A percentile compares a stretch with the other conserved stretches of the same genome.
Conservation (phyloP, 345 rosid genomes). For the Eucalyptus regnans region DNA sequence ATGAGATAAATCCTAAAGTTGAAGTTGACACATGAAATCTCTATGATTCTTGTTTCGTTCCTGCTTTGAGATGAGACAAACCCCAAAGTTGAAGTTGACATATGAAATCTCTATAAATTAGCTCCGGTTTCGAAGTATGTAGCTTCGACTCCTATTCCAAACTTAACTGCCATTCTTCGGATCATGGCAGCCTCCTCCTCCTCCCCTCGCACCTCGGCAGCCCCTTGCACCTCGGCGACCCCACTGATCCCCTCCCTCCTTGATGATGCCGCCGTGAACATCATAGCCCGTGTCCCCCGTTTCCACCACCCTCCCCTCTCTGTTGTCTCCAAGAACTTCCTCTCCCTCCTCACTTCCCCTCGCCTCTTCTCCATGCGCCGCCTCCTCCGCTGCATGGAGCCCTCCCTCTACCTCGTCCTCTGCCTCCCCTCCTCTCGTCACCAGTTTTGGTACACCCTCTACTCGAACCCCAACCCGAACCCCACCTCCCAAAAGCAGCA, state of each 20-base stretch:
- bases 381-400: slow-evolving; percentile 24
- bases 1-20: too few species aligned
- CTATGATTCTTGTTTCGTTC: too few species aligned
- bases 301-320: slow-evolving; percentile 1
- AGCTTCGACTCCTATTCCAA: too few species aligned
- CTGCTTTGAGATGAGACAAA: too few species aligned
- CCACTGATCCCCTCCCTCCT: rapidly evolving
- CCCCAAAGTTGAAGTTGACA: too few species aligned
- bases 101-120: not conserved
- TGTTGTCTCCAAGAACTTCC: slow-evolving; percentile 30
- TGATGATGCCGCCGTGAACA: rapidly evolving
- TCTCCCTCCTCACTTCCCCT: slow-evolving; percentile 19
- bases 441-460: not conserved
- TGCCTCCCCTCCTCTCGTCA: slow-evolving; percentile 21
- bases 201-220: too few species aligned
- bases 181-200: not conserved
- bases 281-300: too few species aligned
- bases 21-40: too few species aligned
- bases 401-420: slow-evolving; percentile 43
- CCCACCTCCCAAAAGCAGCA: too few species aligned
- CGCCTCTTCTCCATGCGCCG: slow-evolving; percentile 35
- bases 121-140: rapidly evolving
- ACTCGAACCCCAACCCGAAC: slow-evolving; percentile 5
- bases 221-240: rapidly evolving
- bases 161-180: rapidly evolving